Evolutionary conservation across 345 rosid genomes (phyloP), one percentile per base, ranked within the genome.

Genomic region (Garcia nutans): DNA sequence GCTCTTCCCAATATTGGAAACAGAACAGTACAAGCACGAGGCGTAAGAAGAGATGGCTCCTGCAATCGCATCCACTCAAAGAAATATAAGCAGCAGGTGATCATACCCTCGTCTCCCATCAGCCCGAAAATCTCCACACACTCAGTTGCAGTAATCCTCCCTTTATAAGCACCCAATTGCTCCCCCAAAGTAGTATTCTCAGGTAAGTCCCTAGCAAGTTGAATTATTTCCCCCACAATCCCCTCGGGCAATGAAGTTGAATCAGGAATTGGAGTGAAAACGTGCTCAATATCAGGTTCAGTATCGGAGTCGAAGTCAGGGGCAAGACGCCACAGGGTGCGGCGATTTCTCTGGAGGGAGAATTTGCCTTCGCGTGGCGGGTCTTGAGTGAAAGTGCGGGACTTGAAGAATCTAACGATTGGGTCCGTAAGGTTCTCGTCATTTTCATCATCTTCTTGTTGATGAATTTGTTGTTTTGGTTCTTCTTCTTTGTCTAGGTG

Each of bases 11-110:
- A 67, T 31, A 87, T 50, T 2, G 95, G 90, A 80, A 92, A 94
- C 71, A 94, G 20, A 37, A 92, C 76, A 56, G 97, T 88, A 77
- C 85, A 89, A 44, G 97, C 88, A 50, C 90, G 89, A 60, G 95
- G 72, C 0, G 93, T 83, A 61, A 87, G 86, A 33, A 90, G 91
- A 2, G 91, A 81, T 0, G 93, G 98, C 33, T 83, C 92, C 75
- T 90, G 98, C 76, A 87, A 76, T 70, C 83, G 71, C 98, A 94
- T 92, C 97, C 98, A 94, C 76, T 94, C 97, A 22, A 82, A 89
- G 73, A 94, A 88, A 79, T 94, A 86, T 74, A 94, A 77, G 73
- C 92, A 88, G 41, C 84, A 50, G 68, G 56, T 82, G 31, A 86
- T 24, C 76, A 89, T 76, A 57, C 93, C 91, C 70, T 86, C 83